Evolutionary conservation across 2,329 filamentous ascomycete genomes (phyloP).

Genomic region (Aulographum hederae): DNA sequence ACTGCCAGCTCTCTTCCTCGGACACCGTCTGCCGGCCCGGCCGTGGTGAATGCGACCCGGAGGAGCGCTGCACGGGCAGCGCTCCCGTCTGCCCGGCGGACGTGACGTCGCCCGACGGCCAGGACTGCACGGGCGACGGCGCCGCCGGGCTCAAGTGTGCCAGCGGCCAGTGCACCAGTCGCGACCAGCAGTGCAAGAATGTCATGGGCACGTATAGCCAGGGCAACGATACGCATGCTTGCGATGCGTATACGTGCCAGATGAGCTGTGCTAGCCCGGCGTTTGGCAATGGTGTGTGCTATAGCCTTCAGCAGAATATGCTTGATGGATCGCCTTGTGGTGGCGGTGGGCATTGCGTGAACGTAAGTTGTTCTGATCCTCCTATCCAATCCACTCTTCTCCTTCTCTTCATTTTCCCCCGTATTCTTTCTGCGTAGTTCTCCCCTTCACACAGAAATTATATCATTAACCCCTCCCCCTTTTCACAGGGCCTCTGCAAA

Average conservation of each 20-base stretch:
- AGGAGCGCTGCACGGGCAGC: constrained; percentile 64
- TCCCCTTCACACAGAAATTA: neutral
- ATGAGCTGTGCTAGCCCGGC: constrained; percentile 58
- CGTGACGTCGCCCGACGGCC: constrained; percentile 47
- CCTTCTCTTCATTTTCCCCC: neutral
- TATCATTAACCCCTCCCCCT: too few relatives aligned
- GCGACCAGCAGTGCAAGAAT: constrained; percentile 73
- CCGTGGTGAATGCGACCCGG: constrained; percentile 66
- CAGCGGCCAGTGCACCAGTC: constrained; percentile 84
- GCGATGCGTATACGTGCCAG: constrained; percentile 52
- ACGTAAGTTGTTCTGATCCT: constrained; percentile 33
- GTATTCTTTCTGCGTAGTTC: too few relatives aligned
- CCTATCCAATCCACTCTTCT: neutral
- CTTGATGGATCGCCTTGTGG: constrained; percentile 77
- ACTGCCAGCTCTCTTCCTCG: constrained; percentile 49
- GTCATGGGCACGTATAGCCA: constrained; percentile 59
- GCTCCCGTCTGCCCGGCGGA: constrained; percentile 60
- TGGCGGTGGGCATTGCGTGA: constrained; percentile 60
- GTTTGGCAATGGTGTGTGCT: constrained; percentile 48
- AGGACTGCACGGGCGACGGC: too few relatives aligned
- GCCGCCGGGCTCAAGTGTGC: constrained; percentile 61
- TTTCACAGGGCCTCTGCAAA: constrained; percentile 47
- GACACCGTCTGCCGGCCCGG: constrained; percentile 63
- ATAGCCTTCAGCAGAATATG: constrained; percentile 74
- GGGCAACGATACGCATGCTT: constrained; percentile 64